Percentiles rank a stretch among this genome's conserved stretches.
Conservation (phyloP, 148 eudicot species). For the Silene latifolia region DNA sequence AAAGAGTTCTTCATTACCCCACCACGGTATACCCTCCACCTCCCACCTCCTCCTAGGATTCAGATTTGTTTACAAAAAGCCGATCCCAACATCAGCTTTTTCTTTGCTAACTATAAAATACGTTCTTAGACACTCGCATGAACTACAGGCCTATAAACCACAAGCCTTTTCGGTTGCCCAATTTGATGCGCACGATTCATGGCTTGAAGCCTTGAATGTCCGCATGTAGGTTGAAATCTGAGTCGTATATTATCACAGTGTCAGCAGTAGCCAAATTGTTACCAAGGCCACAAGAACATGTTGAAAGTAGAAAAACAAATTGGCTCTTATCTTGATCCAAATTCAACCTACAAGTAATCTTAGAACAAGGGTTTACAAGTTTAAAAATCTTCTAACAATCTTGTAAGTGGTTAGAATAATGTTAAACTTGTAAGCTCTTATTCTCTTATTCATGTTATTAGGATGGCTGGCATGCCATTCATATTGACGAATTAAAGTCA, state of each 20-base stretch:
- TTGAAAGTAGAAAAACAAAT: constrained; percentile 86
- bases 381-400: no score
- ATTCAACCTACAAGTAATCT: constrained; percentile 37
- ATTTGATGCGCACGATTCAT: constrained; percentile 99
- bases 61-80: constrained; percentile 93
- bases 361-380: no score
- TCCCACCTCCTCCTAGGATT: constrained; percentile 93
- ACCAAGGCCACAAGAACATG: constrained; percentile 96
- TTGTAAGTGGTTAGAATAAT: no score
- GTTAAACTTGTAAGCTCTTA: constrained; percentile 32
- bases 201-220: constrained; percentile 98
- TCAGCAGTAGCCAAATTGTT: constrained; percentile 98
- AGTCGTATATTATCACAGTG: constrained; percentile 93
- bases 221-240: constrained; percentile 98
- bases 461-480: constrained; percentile 79
- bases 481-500: constrained; percentile 67
- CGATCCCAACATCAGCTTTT: constrained; percentile 96
- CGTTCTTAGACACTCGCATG: constrained; percentile 99
- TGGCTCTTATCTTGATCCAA: constrained; percentile 92
- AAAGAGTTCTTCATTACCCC: constrained; percentile 98
- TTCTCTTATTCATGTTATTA: constrained; percentile 44
- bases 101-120: constrained; percentile 94
- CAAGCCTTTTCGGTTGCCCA: constrained; percentile 86
- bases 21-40: constrained; percentile 87
- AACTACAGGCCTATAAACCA: constrained; percentile 92